Base-by-base conservation (phyloP, 2,329 filamentous ascomycete species). In the Cordyceps cicadae region DNA sequence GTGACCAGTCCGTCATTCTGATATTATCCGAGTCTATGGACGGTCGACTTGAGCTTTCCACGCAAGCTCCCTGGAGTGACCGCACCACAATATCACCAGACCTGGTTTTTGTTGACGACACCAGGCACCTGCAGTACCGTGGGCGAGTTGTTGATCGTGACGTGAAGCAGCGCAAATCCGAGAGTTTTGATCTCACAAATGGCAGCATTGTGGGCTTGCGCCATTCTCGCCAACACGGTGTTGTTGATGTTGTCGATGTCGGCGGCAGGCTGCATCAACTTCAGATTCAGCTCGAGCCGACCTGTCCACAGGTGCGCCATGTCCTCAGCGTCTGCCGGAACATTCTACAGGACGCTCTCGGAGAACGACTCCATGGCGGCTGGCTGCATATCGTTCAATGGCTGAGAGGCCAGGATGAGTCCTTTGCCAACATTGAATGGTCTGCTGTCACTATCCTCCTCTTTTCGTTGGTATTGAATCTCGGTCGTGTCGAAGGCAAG, bases 371-470 rank as follows among this genome's bases (percentile, higher is more conserved):
- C 11, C 74, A 89, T 61, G 80, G 86, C 11, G 84, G 82, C 2
- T 92, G 89, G 87, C 89, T 88, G 81, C 86, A 90, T 68, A 79
- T 84, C 21, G 81, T 88, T 73, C 83, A 85, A 63, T 93, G 89
- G 89, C 76, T 90, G 46, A 75, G 76, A 34, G 68, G 73, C 12
- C 79, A 80, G 60, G 75, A 79, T 4, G 73, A 79, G 4, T 69
- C 75, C 8, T 70, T 78, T 15, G 71, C 73, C 3, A 80, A 87
- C 63, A 61, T 75, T 1, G 89, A 92, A 70, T 92, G 88, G 88
- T 87, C 87, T 4, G 83, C 86, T 2, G 70, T 88, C 52, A 78
- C 85, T 3, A 78, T 89, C 11, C 76, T 87, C 11, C 71, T 92
- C 3, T 80, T 90, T 51, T 77, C 83, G 3, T 78, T 88, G 62